phyloP scores from a whole-genome alignment of 2,329 filamentous ascomycete genomes.

The Aspergillus tubingensis region DNA sequence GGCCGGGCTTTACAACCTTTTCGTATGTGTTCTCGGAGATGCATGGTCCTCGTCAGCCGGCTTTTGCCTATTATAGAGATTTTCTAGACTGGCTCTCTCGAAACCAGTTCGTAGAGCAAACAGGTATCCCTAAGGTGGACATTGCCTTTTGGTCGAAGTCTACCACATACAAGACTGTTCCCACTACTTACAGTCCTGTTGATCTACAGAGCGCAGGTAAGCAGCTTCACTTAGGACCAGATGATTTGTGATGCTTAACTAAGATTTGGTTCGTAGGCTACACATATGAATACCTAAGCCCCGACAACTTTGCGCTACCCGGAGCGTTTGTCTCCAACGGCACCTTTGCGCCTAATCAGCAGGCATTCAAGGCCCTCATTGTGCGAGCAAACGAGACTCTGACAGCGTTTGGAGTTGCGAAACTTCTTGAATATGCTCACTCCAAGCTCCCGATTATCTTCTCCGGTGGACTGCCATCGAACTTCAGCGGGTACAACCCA shows the following conservation, averaged over 20 bases:
- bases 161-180: neutral
- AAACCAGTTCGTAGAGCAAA: neutral
- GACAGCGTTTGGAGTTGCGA: constrained; percentile 36
- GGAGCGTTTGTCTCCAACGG: constrained; percentile 40
- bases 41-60: constrained; percentile 44
- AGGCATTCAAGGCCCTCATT: constrained; percentile 48
- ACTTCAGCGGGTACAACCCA: constrained; percentile 1
- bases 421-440: constrained; percentile 39
- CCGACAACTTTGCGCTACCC: constrained; percentile 47
- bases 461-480: constrained; percentile 38
- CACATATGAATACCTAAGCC: constrained; percentile 49
- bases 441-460: constrained; percentile 49
- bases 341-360: constrained; percentile 42
- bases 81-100: neutral
- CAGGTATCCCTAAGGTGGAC: neutral
- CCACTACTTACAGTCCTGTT: neutral
- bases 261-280: constrained; percentile 18
- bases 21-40: constrained; percentile 49
- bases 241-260: too few species aligned
- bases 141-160: constrained; percentile 4
- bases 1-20: constrained; percentile 52
- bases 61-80: constrained; percentile 7
- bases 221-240: neutral
- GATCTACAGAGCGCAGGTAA: constrained; percentile 1
- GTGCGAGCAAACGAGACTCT: constrained; percentile 40